A percentile compares a stretch with the other conserved stretches of the same genome.
Conservation (phyloP, 371 early-diverging fungal genomes). For the Mucor sp. region DNA sequence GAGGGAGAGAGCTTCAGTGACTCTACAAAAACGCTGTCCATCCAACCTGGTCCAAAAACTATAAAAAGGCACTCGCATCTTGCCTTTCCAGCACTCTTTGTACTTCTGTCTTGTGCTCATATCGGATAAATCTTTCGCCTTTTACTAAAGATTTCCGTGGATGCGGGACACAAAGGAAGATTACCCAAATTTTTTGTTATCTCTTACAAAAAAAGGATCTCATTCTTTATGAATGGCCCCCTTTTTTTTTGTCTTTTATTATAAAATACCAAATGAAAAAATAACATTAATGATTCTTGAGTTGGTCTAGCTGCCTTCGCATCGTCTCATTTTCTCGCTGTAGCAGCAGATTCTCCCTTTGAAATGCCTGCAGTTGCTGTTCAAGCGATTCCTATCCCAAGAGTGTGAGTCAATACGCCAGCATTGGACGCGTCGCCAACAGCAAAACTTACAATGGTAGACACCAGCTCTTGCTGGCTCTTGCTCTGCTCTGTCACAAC, state of each 20-base stretch:
- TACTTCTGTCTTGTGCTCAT: conserved; percentile 53
- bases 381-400: conserved; percentile 33
- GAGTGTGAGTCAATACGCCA: background rate
- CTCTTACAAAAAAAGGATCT: background rate
- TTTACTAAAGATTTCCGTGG: conserved; percentile 63
- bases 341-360: conserved; percentile 54
- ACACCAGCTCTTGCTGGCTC: conserved; percentile 2
- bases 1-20: background rate
- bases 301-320: conserved; percentile 51
- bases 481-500: background rate
- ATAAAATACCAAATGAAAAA: conserved; percentile 3
- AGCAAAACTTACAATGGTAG: conserved; percentile 11
- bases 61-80: conserved; percentile 11
- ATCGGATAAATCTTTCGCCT: conserved; percentile 61
- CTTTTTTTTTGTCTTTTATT: background rate
- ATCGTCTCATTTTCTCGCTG: conserved; percentile 58
- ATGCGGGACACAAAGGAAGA: conserved; percentile 49
- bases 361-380: conserved; percentile 43
- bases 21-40: background rate
- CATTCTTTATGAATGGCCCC: background rate
- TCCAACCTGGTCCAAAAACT: background rate
- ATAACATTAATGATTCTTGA: conserved; percentile 9
- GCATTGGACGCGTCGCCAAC: background rate
- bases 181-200: conserved; percentile 54
- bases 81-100: conserved; percentile 13